Evolutionary conservation across 805 yeast species (phyloP).

Genomic region (Cyberlindnera samutprakarnensis): DNA sequence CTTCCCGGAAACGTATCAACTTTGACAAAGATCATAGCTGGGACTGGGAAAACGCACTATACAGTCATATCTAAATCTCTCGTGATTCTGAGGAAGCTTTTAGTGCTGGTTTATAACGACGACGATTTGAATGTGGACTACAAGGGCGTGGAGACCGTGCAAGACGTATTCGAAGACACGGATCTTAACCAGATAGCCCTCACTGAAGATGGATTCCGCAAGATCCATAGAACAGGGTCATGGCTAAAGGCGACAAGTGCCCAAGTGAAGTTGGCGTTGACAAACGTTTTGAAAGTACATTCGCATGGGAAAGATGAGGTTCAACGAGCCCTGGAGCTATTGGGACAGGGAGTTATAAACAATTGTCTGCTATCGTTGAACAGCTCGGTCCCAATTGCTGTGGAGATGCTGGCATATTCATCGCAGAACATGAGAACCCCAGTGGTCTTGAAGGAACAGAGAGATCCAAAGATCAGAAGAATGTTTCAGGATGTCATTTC

Average conservation of each 20-base stretch:
- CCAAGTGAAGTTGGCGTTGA: slow-evolving; percentile 42
- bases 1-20: slow-evolving; percentile 45
- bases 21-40: slow-evolving; percentile 30
- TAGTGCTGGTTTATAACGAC: slow-evolving; percentile 35
- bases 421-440: slow-evolving; percentile 13
- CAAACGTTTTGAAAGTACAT: slow-evolving; percentile 16
- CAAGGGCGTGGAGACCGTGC: slow-evolving; percentile 15
- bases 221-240: slow-evolving; percentile 34
- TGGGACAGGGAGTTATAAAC: slow-evolving; percentile 25
- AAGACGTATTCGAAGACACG: slow-evolving; percentile 9
- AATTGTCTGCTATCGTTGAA: slow-evolving; percentile 29
- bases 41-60: slow-evolving; percentile 30
- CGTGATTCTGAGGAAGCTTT: slow-evolving; percentile 23
- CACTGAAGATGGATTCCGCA: slow-evolving; percentile 15
- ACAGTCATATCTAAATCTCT: slow-evolving; percentile 27
- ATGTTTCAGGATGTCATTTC: slow-evolving; percentile 10
- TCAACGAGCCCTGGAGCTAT: slow-evolving; percentile 22
- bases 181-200: slow-evolving; percentile 13
- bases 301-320: slow-evolving; percentile 28
- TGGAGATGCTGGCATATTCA: slow-evolving; percentile 27
- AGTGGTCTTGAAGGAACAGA: slow-evolving; percentile 5
- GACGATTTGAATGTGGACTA: slow-evolving; percentile 24
- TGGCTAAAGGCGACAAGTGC: slow-evolving; percentile 50
- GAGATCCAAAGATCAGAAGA: slow-evolving; percentile 6
- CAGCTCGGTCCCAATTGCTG: slow-evolving; percentile 26